These are phyloP conservation scores for Pleomassaria siparia DNA, from an alignment of 2,329 filamentous ascomycete species.

Conservation along the genomic window DNA sequence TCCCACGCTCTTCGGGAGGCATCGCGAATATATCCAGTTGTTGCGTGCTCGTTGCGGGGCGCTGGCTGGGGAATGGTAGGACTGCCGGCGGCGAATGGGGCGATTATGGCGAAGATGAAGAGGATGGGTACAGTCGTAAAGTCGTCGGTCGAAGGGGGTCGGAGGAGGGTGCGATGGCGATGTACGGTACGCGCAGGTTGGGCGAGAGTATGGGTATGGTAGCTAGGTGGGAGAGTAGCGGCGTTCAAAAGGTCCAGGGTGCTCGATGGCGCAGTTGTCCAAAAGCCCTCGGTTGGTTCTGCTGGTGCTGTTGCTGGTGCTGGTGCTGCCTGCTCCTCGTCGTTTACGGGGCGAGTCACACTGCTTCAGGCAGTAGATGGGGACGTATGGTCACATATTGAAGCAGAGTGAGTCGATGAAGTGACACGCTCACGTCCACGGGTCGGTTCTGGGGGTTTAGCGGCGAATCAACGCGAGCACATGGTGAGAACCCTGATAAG, in stretches of 20 bases:
- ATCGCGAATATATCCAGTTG: conserved; percentile 22
- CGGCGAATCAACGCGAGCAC: conserved; percentile 10
- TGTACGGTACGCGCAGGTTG: background rate
- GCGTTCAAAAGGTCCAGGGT: conserved; percentile 14
- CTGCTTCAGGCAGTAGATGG: conserved; percentile 36
- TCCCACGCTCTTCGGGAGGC: conserved; percentile 36
- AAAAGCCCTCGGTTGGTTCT: too few species aligned
- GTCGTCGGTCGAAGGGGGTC: background rate
- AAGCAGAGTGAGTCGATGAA: conserved; percentile 26
- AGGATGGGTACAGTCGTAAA: background rate
- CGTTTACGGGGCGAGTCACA: conserved; percentile 12
- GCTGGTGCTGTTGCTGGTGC: too few species aligned
- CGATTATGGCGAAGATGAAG: background rate
- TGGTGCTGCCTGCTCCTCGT: background rate
- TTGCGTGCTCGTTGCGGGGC: conserved; percentile 12
- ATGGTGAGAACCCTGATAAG: conserved; percentile 21
- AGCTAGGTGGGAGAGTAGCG: conserved; percentile 4
- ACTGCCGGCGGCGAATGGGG: background rate
- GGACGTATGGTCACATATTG: conserved; percentile 34
- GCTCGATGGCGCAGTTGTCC: background rate
- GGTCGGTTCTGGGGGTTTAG: conserved; percentile 4
- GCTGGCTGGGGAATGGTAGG: background rate
- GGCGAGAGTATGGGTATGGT: too few species aligned
- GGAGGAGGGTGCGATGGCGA: background rate
- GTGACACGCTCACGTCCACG: conserved; percentile 28